Evolutionary conservation across 2,329 filamentous ascomycete genomes (phyloP).

Genomic region (Beauveria varroae): DNA sequence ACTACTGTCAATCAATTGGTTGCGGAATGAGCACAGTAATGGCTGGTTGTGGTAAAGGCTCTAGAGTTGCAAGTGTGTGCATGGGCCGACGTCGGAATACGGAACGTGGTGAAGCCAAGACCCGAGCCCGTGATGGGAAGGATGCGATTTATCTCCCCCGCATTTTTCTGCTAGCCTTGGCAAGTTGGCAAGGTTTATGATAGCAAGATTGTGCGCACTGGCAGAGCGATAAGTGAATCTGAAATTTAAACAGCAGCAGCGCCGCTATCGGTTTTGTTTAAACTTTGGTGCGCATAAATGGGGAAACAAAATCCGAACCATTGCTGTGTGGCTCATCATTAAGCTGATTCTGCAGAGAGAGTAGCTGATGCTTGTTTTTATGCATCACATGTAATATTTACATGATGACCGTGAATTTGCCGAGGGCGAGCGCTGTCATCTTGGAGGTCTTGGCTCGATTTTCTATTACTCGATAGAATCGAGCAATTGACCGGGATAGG

Average conservation of each 20-base stretch:
- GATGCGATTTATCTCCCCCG: slow-evolving; percentile 2
- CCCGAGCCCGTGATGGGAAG: neutral
- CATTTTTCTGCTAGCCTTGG: neutral
- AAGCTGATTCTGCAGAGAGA: neutral
- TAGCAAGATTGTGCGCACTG: neutral
- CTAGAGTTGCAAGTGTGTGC: neutral
- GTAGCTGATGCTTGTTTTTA: neutral
- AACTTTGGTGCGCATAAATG: neutral
- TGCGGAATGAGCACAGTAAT: neutral
- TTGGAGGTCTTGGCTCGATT: neutral
- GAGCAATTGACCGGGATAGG: neutral
- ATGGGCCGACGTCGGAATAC: slow-evolving; percentile 2
- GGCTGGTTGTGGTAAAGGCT: neutral
- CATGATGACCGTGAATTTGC: neutral
- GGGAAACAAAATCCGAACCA: neutral
- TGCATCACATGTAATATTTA: neutral
- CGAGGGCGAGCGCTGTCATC: neutral
- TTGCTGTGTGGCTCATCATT: neutral
- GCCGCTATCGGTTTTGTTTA: neutral
- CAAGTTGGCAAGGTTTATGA: neutral
- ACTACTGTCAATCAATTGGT: neutral
- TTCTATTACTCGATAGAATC: slow-evolving; percentile 9
- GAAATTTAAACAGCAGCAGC: neutral
- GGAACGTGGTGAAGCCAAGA: neutral
- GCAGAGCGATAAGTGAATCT: neutral